Percentiles rank a stretch among this genome's conserved stretches.
These are phyloP conservation scores for Mollisiaceae sp. DNA, from an alignment of 2,329 filamentous ascomycete genomes.

Conservation along the genomic window DNA sequence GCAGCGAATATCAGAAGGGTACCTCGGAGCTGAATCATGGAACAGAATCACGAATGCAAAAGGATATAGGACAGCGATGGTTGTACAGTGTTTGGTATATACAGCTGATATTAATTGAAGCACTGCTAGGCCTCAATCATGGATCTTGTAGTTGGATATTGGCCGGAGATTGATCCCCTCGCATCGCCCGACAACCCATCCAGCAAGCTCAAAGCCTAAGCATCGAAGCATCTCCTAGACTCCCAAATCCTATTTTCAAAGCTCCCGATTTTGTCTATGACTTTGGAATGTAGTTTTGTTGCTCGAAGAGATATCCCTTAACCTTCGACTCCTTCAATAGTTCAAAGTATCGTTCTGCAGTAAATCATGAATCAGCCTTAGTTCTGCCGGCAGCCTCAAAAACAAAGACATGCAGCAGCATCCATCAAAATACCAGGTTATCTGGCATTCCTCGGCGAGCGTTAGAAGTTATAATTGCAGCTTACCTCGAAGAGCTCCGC, in stretches of 20 bases:
- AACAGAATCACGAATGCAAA: not conserved
- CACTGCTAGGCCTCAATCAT: slow-evolving; percentile 23
- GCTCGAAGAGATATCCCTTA: slow-evolving; percentile 78
- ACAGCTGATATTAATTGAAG: slow-evolving; percentile 22
- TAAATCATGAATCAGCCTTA: slow-evolving; percentile 15
- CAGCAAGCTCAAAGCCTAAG: not conserved
- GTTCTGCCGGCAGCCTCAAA: too few species aligned
- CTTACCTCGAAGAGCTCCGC: slow-evolving; percentile 80
- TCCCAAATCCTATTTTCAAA: not conserved
- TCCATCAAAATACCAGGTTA: not conserved
- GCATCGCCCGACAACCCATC: too few species aligned
- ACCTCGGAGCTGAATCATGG: not conserved
- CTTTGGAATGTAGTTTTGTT: slow-evolving; percentile 75
- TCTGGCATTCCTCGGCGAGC: not conserved
- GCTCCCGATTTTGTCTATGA: slow-evolving; percentile 25
- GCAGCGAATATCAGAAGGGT: slow-evolving; percentile 36
- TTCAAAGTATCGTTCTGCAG: slow-evolving; percentile 76
- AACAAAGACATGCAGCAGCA: too few species aligned
- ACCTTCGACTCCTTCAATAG: slow-evolving; percentile 77
- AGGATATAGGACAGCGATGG: not conserved
- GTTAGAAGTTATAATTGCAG: not conserved
- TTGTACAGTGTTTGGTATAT: slow-evolving; percentile 27
- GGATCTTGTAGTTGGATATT: not conserved
- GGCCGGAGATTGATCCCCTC: not conserved
- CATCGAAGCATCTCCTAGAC: not conserved